Evolutionary conservation across 2,329 filamentous ascomycete species (phyloP).

Genomic region (Nemania abortiva): DNA sequence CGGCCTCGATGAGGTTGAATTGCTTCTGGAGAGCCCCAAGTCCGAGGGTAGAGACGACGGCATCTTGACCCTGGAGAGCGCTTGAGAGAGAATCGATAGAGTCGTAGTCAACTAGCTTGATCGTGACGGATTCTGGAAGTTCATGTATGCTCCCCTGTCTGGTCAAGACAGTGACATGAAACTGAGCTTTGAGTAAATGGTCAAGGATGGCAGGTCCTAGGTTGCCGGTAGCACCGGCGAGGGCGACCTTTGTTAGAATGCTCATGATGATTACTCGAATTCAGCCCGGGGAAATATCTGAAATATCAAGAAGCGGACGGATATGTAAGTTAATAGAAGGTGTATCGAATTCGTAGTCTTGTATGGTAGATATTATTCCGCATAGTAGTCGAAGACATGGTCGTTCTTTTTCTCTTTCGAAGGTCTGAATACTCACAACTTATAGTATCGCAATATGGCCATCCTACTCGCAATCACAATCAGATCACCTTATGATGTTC

Average conservation of each 20-base stretch:
- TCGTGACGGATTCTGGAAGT: slow-evolving; percentile 54
- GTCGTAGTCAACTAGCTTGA: slow-evolving; percentile 62
- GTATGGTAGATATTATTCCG: slow-evolving; percentile 7
- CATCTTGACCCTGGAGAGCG: slow-evolving; percentile 69
- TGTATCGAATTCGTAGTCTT: background rate
- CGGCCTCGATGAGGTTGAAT: slow-evolving; percentile 66
- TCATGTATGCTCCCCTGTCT: slow-evolving; percentile 58
- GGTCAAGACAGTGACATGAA: slow-evolving; percentile 68
- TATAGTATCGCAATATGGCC: background rate
- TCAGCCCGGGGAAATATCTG: background rate
- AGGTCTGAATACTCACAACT: background rate
- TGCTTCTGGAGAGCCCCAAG: slow-evolving; percentile 52
- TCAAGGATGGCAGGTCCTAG: slow-evolving; percentile 56
- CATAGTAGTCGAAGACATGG: background rate
- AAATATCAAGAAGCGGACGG: background rate
- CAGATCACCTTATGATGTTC: slow-evolving; percentile 2
- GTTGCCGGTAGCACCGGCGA: slow-evolving; percentile 46
- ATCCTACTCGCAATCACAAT: background rate
- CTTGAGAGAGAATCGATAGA: slow-evolving; percentile 60
- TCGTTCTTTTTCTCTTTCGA: background rate
- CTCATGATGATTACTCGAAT: slow-evolving; percentile 22
- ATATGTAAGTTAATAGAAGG: background rate
- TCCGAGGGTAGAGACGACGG: slow-evolving; percentile 64
- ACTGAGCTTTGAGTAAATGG: slow-evolving; percentile 54
- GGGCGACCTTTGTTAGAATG: slow-evolving; percentile 42